Base-by-base conservation (phyloP, 2,329 filamentous ascomycete species). In the Trichoderma gracile region DNA sequence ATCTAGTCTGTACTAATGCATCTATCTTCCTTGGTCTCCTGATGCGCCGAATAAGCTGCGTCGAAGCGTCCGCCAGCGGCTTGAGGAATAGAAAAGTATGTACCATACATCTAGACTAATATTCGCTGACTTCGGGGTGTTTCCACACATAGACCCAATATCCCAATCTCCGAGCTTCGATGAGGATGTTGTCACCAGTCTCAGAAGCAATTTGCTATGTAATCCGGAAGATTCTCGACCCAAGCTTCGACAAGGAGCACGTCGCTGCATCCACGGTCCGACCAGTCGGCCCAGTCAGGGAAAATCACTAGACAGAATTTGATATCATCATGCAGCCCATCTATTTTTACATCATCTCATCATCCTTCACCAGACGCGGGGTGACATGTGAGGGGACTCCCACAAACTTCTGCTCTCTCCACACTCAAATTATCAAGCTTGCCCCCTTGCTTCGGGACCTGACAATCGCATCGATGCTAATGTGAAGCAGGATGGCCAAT, bases 271-370 rank as follows among this genome's bases (percentile, higher is more conserved):
- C 25, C 5, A 27, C 25, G 25, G 25, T 27, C 25, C 25, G 25
- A 27, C 25, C 25, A 27, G 25, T 25, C 25, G 40, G 21, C 19
- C 19, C 50, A 38, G 50, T 21, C 50, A 42, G 3, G 33, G 9
- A 55, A 46, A 43, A 55, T 40, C 52, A 25, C 19, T n/a, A 40
- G 40, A 38, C 1, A 14, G 42, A 15, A 46, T 27, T 49, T 49
- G 56, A 59, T 59, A 50, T 49, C 56, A 59, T 59, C 46, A 19
- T 59, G 56, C 56, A 59, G 33, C 45, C 7, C 9, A 9, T 38
- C 56, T 59, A 59, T 59, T 59, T 59, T 50, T 38, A 9, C 33
- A 38, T 14, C 33, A 38, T 38, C 45, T 23, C 45, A 19, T 49
- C 56, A 49, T 50, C 46, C 56, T 50, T 17, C 55, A 23, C n/a